Base-by-base conservation (phyloP, 768 basidiomycete genomes). In the Tephrocybe sp. region DNA sequence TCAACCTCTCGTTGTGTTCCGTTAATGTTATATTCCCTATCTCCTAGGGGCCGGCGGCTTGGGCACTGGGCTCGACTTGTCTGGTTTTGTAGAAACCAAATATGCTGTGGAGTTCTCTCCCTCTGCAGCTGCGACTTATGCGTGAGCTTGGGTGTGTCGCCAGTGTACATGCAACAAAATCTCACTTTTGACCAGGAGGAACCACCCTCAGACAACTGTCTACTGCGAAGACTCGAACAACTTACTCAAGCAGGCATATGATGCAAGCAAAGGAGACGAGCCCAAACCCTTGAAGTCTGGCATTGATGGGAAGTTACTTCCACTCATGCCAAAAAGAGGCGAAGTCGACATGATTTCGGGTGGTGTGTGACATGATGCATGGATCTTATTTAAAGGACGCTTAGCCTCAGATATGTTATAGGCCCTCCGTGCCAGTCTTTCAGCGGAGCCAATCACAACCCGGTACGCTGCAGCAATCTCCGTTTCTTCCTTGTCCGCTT, bases 351-450 rank as follows among this genome's bases (percentile, higher is more conserved):
- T 90, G 48, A 80, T 90, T n/a, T 86, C 77, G 65, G 86, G 88
- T 52, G 86, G 87, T 85, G 67, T 41, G 77, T 65, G 15, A 36
- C 57, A 33, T 25, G 1, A n/a, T 1, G 7, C 45, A 43, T 11
- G 11, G 21, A 26, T 9, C 8, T 17, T 7, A 48, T 11, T 48
- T 11, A 5, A n/a, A n/a, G 18, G 25, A 42, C 30, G 45, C 36
- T 24, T n/a, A 38, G 4, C 30, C 26, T 23, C 55, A 45, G 15
- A 36, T 14, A n/a, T 39, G 4, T 6, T 2, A 6, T 50, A 88
- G 88, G 88, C 3, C 86, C 88, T 3, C 88, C 88, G 11, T 90
- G 88, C 58, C 89, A 90, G 56, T 78, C 83, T 2, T 90, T 88
- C 57, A 85, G 83, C 53, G 59, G 67, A 0, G 83, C 83, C 52